Conservation (phyloP, 441 rosid species). For the Corymbia citriodora region DNA sequence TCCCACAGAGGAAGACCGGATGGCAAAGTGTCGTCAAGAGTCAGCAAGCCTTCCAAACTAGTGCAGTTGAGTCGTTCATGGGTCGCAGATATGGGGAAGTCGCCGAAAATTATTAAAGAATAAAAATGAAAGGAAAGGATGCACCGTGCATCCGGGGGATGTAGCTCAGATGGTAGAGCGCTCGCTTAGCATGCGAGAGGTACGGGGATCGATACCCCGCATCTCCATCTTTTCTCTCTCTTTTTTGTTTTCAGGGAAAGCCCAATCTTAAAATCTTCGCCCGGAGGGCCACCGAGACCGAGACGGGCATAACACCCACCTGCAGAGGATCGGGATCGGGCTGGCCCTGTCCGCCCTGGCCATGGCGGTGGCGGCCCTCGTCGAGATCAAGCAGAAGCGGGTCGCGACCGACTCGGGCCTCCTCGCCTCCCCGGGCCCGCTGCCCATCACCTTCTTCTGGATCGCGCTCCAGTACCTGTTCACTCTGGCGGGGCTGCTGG, state of each 20-base stretch:
- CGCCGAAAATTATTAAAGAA: rapidly evolving
- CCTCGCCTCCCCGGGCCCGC: neutral
- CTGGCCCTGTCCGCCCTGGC: conserved; percentile 62
- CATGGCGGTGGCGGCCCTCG: conserved; percentile 83
- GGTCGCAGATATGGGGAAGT: rapidly evolving
- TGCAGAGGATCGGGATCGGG: conserved; percentile 81
- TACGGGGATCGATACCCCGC: conserved; percentile 42
- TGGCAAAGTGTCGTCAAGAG: neutral
- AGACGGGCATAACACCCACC: conserved; percentile 66
- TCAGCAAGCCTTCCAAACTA: rapidly evolving
- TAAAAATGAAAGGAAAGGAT: too few species aligned
- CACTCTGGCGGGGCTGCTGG: too few species aligned
- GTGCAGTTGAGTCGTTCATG: neutral
- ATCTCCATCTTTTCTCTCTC: conserved; percentile 17
- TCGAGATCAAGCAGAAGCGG: conserved; percentile 67
- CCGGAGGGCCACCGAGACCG: conserved; percentile 59
- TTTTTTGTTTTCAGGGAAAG: too few species aligned
- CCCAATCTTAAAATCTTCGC: conserved; percentile 14
- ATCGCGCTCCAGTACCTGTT: too few species aligned
- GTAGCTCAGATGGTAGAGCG: conserved; percentile 4
- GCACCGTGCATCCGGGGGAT: neutral
- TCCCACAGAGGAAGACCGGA: neutral
- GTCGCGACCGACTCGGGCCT: conserved; percentile 45
- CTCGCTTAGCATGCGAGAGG: neutral
- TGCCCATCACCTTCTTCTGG: too few species aligned